Evolutionary conservation across 257 asterid species (phyloP).

Genomic region (Petrea volubilis): DNA sequence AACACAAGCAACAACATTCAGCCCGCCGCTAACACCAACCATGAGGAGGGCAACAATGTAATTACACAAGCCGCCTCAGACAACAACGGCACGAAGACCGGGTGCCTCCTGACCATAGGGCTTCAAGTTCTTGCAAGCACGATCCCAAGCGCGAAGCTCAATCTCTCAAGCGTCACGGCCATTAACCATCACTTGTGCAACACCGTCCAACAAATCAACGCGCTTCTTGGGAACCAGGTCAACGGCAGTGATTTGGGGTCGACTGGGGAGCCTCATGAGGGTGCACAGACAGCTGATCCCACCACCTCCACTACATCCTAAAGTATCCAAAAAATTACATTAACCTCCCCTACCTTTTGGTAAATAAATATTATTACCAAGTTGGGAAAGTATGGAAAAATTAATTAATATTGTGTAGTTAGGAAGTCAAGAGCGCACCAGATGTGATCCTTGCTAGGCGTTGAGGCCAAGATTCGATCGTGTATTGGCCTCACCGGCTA

Average conservation of each 20-base stretch:
- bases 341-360: too few relatives aligned
- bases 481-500: slow-evolving; percentile 24
- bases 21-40: neutral
- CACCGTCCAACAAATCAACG: slow-evolving; percentile 70
- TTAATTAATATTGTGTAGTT: neutral
- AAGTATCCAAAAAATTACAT: too few relatives aligned
- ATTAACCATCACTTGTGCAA: slow-evolving; percentile 73
- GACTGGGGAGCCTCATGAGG: slow-evolving; percentile 23
- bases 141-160: slow-evolving; percentile 72
- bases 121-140: slow-evolving; percentile 85
- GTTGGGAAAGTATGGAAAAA: too few relatives aligned
- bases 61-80: slow-evolving; percentile 22
- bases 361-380: too few relatives aligned
- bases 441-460: slow-evolving; percentile 54
- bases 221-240: slow-evolving; percentile 42
- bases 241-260: neutral
- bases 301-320: slow-evolving; percentile 37
- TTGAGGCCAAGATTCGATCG: slow-evolving; percentile 21
- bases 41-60: neutral
- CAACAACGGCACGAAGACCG: slow-evolving; percentile 33
- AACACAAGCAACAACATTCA: neutral
- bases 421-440: slow-evolving; percentile 99
- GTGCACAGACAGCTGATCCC: slow-evolving; percentile 30
- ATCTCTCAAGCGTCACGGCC: slow-evolving; percentile 74
- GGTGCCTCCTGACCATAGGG: slow-evolving; percentile 82